Conservation (phyloP, 805 yeast species). For the Suhomyces emberorum region DNA sequence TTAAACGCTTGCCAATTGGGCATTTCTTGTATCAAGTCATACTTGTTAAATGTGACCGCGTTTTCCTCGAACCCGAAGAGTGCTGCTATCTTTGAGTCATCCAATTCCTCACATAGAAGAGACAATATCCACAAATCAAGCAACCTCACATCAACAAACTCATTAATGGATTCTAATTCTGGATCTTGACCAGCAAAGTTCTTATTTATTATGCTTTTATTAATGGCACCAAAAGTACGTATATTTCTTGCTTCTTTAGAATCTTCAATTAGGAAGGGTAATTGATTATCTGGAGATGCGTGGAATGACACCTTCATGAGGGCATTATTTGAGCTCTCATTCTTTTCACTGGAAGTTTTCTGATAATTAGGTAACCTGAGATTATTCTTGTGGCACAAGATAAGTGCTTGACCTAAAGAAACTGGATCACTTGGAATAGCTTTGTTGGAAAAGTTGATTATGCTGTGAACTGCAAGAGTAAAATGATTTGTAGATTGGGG, state of each 20-base stretch:
- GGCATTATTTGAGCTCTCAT: constrained; percentile 18
- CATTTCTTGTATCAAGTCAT: constrained; percentile 19
- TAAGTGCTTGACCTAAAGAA: constrained; percentile 46
- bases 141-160: constrained; percentile 45
- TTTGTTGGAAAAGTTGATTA: constrained; percentile 16
- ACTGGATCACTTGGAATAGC: constrained; percentile 56
- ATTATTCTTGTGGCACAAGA: constrained; percentile 43
- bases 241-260: constrained; percentile 1
- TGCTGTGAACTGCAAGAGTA: constrained; percentile 53
- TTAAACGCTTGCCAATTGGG: constrained; percentile 26
- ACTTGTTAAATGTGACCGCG: constrained; percentile 7
- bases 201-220: constrained; percentile 5
- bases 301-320: constrained; percentile 46
- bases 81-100: constrained; percentile 5
- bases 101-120: constrained; percentile 18
- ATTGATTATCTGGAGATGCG: constrained; percentile 46
- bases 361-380: constrained; percentile 48
- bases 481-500: constrained; percentile 25
- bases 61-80: constrained; percentile 14
- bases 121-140: constrained; percentile 49
- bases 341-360: constrained; percentile 7
- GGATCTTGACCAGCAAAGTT: constrained; percentile 7
- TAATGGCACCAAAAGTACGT: constrained; percentile 5
- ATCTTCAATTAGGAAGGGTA: constrained; percentile 59
- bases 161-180: constrained; percentile 7